phyloP scores from a whole-genome alignment of 139 green algal species.

The Chlamydomonas sp. region DNA sequence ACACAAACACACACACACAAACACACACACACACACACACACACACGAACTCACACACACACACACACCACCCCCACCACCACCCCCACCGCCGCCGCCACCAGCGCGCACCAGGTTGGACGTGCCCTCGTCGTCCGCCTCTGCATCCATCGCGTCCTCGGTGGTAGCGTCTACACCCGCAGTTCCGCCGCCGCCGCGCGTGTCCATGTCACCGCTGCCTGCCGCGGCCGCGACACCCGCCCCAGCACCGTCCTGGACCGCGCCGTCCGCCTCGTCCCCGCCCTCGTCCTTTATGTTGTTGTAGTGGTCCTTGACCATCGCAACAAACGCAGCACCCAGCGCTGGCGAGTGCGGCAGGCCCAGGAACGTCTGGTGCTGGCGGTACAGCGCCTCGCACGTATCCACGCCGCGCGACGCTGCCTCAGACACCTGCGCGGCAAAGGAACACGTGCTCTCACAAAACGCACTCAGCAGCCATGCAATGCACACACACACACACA shows the following conservation, averaged over 20 bases:
- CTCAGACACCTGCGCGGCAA: background rate
- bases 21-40: too few relatives aligned
- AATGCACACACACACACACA: background rate
- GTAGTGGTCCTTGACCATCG: slow-evolving; percentile 21
- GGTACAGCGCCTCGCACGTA: slow-evolving; percentile 16
- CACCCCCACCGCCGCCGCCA: too few relatives aligned
- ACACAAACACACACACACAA: too few relatives aligned
- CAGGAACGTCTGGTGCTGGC: slow-evolving; percentile 21
- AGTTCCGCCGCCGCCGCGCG: background rate
- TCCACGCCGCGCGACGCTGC: background rate
- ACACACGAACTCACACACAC: too few relatives aligned
- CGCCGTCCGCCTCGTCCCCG: background rate
- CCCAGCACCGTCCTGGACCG: background rate
- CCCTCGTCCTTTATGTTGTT: slow-evolving; percentile 9
- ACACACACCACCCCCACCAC: too few relatives aligned
- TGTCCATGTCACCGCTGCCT: background rate
- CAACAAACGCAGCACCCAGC: slow-evolving; percentile 19
- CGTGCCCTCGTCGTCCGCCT: slow-evolving; percentile 8
- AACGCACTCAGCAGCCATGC: background rate
- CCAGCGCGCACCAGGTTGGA: too few relatives aligned
- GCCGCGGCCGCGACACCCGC: background rate
- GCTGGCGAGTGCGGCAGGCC: slow-evolving; percentile 6
- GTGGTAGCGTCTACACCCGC: background rate
- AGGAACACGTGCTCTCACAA: background rate
- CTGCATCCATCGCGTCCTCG: background rate